Conservation (phyloP, 129 eudicot species). For the Escallonia rubra region DNA sequence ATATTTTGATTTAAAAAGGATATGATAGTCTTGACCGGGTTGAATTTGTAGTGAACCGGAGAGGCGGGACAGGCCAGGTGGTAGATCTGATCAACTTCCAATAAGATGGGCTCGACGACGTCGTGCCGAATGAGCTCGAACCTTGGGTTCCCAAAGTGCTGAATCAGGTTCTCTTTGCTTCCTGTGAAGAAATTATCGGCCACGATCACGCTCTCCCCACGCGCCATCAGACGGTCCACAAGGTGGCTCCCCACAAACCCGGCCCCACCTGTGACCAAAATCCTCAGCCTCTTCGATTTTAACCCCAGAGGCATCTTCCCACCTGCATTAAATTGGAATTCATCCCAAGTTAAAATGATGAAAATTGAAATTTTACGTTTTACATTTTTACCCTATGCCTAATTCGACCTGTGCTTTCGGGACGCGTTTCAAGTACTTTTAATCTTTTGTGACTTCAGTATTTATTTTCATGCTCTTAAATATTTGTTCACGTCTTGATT, state of each 20-base stretch:
- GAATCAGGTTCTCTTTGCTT: conserved; percentile 58
- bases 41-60: conserved; percentile 79
- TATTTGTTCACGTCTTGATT: too few relatives aligned
- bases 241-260: conserved; percentile 88
- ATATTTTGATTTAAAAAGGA: conserved; percentile 30
- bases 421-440: too few relatives aligned
- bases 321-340: neutral
- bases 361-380: too few relatives aligned
- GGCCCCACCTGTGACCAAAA: conserved; percentile 82
- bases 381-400: too few relatives aligned
- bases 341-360: too few relatives aligned
- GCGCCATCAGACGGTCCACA: conserved; percentile 71
- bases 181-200: conserved; percentile 85
- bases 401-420: too few relatives aligned
- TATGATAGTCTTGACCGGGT: conserved; percentile 91
- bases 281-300: conserved; percentile 50
- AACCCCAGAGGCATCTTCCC: conserved; percentile 21
- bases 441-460: too few relatives aligned
- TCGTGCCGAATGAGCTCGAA: conserved; percentile 82
- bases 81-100: conserved; percentile 85
- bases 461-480: too few relatives aligned
- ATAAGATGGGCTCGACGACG: conserved; percentile 80
- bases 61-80: conserved; percentile 95
- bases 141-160: conserved; percentile 56
- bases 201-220: conserved; percentile 78